Evolutionary conservation across 2,329 filamentous ascomycete genomes (phyloP).

Genomic region (Rhynchosporium agropyri): DNA sequence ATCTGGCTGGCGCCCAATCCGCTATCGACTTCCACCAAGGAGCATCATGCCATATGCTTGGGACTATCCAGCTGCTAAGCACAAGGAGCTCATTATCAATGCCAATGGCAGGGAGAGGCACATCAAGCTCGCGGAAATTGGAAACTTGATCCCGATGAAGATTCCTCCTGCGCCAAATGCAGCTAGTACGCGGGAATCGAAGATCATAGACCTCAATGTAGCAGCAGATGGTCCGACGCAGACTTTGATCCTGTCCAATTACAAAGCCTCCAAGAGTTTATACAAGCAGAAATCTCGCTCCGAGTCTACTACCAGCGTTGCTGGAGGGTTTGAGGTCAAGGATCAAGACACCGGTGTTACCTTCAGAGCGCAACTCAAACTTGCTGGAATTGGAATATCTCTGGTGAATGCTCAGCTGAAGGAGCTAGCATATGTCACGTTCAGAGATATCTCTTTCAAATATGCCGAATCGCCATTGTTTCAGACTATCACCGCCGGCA

Average conservation of each 20-base stretch:
- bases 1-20: slow-evolving; percentile 88
- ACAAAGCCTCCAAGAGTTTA: slow-evolving; percentile 87
- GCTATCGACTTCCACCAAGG: slow-evolving; percentile 86
- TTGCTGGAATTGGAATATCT: slow-evolving; percentile 90
- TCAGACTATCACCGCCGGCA: slow-evolving; percentile 84
- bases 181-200: slow-evolving; percentile 65
- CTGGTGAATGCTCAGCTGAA: slow-evolving; percentile 90
- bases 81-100: slow-evolving; percentile 86
- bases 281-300: slow-evolving; percentile 68
- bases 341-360: slow-evolving; percentile 84
- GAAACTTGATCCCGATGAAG: slow-evolving; percentile 93
- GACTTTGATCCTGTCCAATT: slow-evolving; percentile 91
- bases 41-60: slow-evolving; percentile 99
- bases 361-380: slow-evolving; percentile 83
- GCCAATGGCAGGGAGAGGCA: slow-evolving; percentile 82
- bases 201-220: slow-evolving; percentile 96
- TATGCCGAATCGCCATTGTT: slow-evolving; percentile 93
- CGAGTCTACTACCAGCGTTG: slow-evolving; percentile 53
- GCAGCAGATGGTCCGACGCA: slow-evolving; percentile 94
- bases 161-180: slow-evolving; percentile 58
- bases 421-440: slow-evolving; percentile 90
- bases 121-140: slow-evolving; percentile 94
- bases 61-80: slow-evolving; percentile 98
- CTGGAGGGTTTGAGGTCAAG: slow-evolving; percentile 88
- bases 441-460: slow-evolving; percentile 86